Conservation (phyloP, 78 protist species). For the Pigoraptor vietnamica region DNA sequence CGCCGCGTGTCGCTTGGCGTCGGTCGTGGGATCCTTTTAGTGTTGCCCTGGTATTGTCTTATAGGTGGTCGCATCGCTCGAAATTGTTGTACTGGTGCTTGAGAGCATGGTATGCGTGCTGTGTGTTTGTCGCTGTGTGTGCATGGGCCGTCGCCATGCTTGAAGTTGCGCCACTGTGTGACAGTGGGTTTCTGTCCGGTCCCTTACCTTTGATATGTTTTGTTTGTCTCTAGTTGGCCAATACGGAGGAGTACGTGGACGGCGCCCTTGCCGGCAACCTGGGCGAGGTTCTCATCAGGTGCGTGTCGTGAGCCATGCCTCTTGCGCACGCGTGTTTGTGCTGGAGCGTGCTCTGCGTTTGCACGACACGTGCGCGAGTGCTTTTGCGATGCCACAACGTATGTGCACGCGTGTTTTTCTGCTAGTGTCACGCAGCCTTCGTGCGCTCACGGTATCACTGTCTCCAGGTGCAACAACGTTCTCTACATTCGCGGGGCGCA, state of each 20-base stretch:
- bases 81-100: not conserved
- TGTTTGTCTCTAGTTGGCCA: constrained; percentile 14
- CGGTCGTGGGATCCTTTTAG: not conserved
- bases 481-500: not conserved
- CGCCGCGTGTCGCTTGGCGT: not conserved
- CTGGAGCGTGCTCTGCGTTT: too few relatives aligned
- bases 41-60: not conserved
- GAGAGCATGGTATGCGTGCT: not conserved
- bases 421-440: too few relatives aligned
- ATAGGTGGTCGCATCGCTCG: not conserved
- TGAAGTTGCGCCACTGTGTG: not conserved
- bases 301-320: too few relatives aligned
- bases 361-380: too few relatives aligned
- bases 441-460: too few relatives aligned
- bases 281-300: constrained; percentile 68
- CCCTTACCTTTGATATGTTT: too few relatives aligned
- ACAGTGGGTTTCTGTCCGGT: not conserved
- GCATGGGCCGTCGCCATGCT: not conserved
- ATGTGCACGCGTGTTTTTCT: too few relatives aligned
- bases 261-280: constrained; percentile 53
- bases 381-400: too few relatives aligned
- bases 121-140: too few relatives aligned
- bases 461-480: not conserved
- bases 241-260: constrained; percentile 70
- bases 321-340: too few relatives aligned